Evolutionary conservation across 352 stramenopile genomes (phyloP).

Genomic region (Globisporangium recalcitrans): DNA sequence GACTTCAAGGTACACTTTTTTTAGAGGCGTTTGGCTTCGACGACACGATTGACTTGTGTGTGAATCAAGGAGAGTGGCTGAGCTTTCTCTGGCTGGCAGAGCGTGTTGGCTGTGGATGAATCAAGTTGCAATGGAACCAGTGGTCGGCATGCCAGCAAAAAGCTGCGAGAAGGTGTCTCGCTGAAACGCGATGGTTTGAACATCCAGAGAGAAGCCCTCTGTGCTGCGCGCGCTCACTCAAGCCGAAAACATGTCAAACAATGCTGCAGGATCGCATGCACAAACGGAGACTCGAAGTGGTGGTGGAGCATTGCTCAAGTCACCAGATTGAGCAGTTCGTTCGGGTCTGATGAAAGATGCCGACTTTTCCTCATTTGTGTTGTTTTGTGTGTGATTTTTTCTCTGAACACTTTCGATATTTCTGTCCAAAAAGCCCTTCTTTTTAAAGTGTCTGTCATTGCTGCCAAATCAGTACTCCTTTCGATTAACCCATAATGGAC

Average conservation of each 20-base stretch:
- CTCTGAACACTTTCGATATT: neutral
- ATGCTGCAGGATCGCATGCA: no score
- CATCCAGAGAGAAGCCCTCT: no score
- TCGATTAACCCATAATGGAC: neutral
- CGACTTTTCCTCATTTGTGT: no score
- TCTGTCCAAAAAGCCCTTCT: neutral
- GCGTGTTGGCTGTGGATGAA: neutral
- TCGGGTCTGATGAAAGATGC: neutral
- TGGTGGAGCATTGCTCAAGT: neutral
- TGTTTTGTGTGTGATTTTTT: no score
- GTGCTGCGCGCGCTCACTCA: no score
- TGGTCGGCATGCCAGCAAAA: no score
- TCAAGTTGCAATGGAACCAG: neutral
- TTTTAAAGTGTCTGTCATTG: neutral
- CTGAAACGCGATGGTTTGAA: no score
- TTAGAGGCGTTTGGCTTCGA: neutral
- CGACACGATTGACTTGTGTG: neutral
- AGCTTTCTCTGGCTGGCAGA: neutral
- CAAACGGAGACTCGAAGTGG: neutral
- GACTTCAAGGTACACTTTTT: constrained; percentile 7
- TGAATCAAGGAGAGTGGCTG: neutral
- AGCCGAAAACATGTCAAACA: no score
- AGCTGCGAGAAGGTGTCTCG: no score
- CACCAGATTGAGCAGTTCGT: neutral
- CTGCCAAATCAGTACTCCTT: neutral